Conservation (phyloP, 164 flowering plant species). For the Tetracentron sinense region DNA sequence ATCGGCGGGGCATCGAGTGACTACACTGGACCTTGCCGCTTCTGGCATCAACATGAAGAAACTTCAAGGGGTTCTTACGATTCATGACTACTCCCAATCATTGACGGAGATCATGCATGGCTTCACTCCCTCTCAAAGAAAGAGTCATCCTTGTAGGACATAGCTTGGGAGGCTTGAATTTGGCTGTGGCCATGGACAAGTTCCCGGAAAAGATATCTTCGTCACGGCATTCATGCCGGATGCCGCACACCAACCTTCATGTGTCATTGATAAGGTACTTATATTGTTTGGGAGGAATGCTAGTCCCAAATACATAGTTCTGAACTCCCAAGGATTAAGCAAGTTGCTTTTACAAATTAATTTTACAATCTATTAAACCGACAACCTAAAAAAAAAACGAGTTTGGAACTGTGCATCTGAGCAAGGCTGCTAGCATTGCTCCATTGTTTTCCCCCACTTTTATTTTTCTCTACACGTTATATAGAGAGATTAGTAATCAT, state of each 20-base stretch:
- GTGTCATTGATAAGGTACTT: constrained; percentile 30
- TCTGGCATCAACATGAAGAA: constrained; percentile 28
- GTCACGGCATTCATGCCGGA: constrained; percentile 31
- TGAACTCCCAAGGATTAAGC: no score
- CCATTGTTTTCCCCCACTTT: no score
- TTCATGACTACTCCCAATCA: constrained; percentile 36
- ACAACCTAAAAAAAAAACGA: no score
- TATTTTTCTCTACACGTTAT: no score
- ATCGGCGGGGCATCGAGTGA: constrained; percentile 37
- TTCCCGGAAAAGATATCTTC: constrained; percentile 27
- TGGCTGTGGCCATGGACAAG: constrained; percentile 30
- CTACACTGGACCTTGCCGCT: constrained; percentile 38
- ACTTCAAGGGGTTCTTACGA: constrained; percentile 10
- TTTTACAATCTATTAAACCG: no score
- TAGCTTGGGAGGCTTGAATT: constrained; percentile 26
- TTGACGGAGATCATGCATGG: constrained; percentile 35
- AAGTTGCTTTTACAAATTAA: no score
- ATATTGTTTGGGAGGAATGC: no score
- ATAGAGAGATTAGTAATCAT: no score
- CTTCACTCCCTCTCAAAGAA: constrained; percentile 23
- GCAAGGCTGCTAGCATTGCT: no score
- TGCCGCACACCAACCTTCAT: constrained; percentile 15
- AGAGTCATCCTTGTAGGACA: constrained; percentile 37
- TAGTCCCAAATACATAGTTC: no score
- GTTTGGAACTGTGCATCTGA: no score